Conservation (phyloP, 2,329 filamentous ascomycete species). For the Dothistroma septosporum region DNA sequence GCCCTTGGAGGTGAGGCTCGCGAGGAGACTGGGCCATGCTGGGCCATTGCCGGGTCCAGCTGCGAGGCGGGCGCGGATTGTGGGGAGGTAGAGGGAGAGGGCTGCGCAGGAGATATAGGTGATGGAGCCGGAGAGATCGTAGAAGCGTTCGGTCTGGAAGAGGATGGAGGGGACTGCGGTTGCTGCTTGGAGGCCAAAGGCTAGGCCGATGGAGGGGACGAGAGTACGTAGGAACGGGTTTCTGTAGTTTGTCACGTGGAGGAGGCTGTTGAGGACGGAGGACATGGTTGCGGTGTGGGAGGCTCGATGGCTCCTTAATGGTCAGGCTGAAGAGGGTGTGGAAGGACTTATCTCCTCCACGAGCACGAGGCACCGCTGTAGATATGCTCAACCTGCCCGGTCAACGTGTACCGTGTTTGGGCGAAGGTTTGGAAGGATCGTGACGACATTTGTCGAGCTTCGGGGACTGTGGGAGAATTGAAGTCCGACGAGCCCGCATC, state of each 20-base stretch:
- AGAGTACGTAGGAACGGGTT: slow-evolving; percentile 60
- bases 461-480: background rate
- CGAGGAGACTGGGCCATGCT: slow-evolving; percentile 46
- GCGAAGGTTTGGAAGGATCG: background rate
- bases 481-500: background rate
- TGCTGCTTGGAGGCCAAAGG: slow-evolving; percentile 60
- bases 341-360: background rate
- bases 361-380: background rate
- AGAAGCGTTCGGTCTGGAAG: slow-evolving; percentile 61
- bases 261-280: slow-evolving; percentile 45
- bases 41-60: slow-evolving; percentile 42
- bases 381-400: background rate
- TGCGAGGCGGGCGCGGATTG: slow-evolving; percentile 52
- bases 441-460: background rate
- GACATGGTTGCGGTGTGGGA: slow-evolving; percentile 27
- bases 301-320: background rate
- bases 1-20: slow-evolving; percentile 42
- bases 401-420: background rate
- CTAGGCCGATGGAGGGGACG: slow-evolving; percentile 58
- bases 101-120: slow-evolving; percentile 64
- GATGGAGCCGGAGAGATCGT: slow-evolving; percentile 62
- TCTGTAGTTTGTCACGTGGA: slow-evolving; percentile 58
- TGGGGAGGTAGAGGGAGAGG: slow-evolving; percentile 58
- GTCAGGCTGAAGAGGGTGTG: background rate
- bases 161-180: slow-evolving; percentile 60